A percentile compares a stretch with the other conserved stretches of the same genome.
Conservation (phyloP, 768 basidiomycete genomes). For the Heimioporus sp. region DNA sequence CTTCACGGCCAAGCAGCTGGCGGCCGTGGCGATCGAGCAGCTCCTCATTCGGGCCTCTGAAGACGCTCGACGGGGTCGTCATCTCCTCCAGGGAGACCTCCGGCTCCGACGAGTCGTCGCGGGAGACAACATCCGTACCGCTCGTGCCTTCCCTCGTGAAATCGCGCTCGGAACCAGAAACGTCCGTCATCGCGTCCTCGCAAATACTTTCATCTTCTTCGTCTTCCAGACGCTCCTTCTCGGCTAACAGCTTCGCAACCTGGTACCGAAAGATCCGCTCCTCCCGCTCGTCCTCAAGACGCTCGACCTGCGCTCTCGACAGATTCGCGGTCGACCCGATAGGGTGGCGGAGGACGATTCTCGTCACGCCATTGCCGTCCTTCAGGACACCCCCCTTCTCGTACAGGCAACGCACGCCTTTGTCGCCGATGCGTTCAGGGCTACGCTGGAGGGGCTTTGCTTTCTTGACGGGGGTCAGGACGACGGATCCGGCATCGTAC, state of each 20-base stretch:
- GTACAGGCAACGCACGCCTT: constrained; percentile 22
- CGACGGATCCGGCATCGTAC: constrained; percentile 31
- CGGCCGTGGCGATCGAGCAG: constrained; percentile 15
- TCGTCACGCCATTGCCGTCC: constrained; percentile 9
- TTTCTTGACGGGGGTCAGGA: constrained; percentile 29
- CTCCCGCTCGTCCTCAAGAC: constrained; percentile 13
- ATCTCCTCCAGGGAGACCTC: constrained; percentile 1
- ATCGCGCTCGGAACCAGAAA: background rate
- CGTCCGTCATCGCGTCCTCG: constrained; percentile 20
- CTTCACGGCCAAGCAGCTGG: constrained; percentile 22
- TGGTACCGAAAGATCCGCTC: constrained; percentile 7
- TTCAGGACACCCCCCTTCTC: constrained; percentile 10
- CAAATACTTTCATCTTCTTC: constrained; percentile 5
- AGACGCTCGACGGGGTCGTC: background rate
- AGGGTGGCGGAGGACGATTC: constrained; percentile 23
- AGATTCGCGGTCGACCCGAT: constrained; percentile 22
- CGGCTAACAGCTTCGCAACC: constrained; percentile 12
- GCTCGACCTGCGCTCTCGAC: constrained; percentile 24
- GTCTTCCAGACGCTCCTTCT: constrained; percentile 4
- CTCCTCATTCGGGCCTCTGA: constrained; percentile 22
- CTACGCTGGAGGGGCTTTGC: constrained; percentile 25
- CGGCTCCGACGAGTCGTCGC: background rate
- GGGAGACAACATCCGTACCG: constrained; percentile 11
- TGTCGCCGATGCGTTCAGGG: constrained; percentile 29
- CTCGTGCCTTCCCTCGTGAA: constrained; percentile 6